These are phyloP conservation scores for Fusarium domesticum DNA, from an alignment of 2,329 filamentous ascomycete genomes.

Conservation along the genomic window DNA sequence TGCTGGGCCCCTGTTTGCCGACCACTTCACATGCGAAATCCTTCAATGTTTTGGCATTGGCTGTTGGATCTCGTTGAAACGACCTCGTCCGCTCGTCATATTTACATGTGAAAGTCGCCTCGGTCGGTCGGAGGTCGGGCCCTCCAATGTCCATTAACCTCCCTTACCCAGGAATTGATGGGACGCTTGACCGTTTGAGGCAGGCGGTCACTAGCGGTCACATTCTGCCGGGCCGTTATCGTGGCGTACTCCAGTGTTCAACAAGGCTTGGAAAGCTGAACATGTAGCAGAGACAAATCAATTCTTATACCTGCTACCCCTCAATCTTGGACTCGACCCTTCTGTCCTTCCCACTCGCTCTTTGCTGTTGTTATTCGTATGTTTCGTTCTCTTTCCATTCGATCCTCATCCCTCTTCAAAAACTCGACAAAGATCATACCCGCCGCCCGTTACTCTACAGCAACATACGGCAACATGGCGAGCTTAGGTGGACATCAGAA, in stretches of 20 bases:
- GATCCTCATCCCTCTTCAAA: conserved; percentile 12
- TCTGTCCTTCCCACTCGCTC: conserved; percentile 2
- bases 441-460: conserved; percentile 18
- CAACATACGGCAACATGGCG: conserved; percentile 33
- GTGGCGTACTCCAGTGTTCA: conserved; percentile 29
- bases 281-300: conserved; percentile 16
- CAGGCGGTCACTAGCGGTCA: conserved; percentile 24
- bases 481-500: conserved; percentile 52
- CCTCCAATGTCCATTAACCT: conserved; percentile 5
- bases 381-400: conserved; percentile 22
- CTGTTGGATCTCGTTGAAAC: not conserved
- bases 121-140: conserved; percentile 18
- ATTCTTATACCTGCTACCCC: conserved; percentile 20
- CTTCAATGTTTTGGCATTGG: conserved; percentile 5
- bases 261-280: conserved; percentile 28
- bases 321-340: conserved; percentile 20
- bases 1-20: conserved; percentile 17
- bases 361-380: conserved; percentile 14
- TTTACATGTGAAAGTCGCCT: conserved; percentile 28
- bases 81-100: not conserved
- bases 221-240: conserved; percentile 31
- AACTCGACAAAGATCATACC: conserved; percentile 15
- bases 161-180: conserved; percentile 22
- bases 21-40: conserved; percentile 24
- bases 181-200: conserved; percentile 23